Evolutionary conservation across 1,284 basidiomycete species (phyloP).

Genomic region (Trichosporon sp.): DNA sequence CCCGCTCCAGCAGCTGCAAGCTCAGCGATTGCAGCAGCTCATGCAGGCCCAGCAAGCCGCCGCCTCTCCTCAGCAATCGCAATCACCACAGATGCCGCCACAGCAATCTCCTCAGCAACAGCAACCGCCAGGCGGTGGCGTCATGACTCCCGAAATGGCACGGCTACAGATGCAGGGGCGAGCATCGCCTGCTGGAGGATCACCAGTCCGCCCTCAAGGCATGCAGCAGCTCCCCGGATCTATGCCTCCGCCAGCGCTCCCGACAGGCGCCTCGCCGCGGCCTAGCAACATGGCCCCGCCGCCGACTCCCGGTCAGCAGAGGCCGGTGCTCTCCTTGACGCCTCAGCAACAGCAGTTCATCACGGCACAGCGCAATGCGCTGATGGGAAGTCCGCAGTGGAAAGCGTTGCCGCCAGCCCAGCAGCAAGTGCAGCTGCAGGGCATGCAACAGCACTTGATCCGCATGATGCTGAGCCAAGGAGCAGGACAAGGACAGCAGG

Average conservation of each 20-base stretch:
- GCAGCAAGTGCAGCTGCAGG: constrained; percentile 32
- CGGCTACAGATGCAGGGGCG: constrained; percentile 22
- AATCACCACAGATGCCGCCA: constrained; percentile 26
- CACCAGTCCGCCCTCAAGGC: constrained; percentile 15
- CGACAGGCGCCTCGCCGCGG: constrained; percentile 17
- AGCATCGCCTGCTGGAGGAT: constrained; percentile 20
- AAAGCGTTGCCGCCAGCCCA: constrained; percentile 29
- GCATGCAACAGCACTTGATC: constrained; percentile 31
- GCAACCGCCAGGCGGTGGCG: constrained; percentile 11
- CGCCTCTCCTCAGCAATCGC: constrained; percentile 17
- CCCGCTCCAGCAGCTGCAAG: constrained; percentile 29
- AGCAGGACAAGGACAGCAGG: constrained; percentile 15
- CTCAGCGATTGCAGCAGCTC: constrained; percentile 13
- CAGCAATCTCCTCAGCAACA: constrained; percentile 9
- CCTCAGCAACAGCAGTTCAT: constrained; percentile 38
- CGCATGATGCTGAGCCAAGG: constrained; percentile 21
- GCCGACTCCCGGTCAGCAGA: not conserved
- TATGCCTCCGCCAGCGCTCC: constrained; percentile 21
- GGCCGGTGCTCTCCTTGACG: constrained; percentile 13
- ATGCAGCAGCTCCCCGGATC: constrained; percentile 7
- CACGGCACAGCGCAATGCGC: constrained; percentile 17
- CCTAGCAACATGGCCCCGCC: constrained; percentile 14
- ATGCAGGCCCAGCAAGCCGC: constrained; percentile 16
- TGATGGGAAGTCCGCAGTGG: constrained; percentile 26
- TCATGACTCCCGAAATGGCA: constrained; percentile 20